Evolutionary conservation across 2,329 filamentous ascomycete species (phyloP), one percentile per base, ranked within the genome.

Genomic region (Didymella pinodella): DNA sequence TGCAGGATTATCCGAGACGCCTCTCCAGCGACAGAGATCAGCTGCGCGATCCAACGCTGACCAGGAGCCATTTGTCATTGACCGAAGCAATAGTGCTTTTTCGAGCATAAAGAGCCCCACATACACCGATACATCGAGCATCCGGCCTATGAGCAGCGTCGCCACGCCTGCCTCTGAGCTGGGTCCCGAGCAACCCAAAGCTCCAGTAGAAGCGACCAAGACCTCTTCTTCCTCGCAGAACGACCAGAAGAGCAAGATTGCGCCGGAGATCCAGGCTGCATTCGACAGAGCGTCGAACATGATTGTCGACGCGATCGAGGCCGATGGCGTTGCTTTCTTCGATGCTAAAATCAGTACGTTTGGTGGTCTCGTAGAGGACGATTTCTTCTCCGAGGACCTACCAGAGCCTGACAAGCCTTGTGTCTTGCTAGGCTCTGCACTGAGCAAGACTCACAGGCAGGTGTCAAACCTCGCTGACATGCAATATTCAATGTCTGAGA

Each of bases 291-390:
- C 76, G 8, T 73, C 75, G 4, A 75, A 72, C 43, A 78, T 78
- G 70, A 77, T 78, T n/a, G 68, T 75, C 0, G 73, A 77, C 45
- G 71, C 73, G 0, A 76, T 72, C 8, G 75, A 78, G 53, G 67
- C 74, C 10, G 75, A 77, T 44, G 76, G 76, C 12, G 72, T 68
- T 4, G 66, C 73, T 4, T 78, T 78, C 54, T 77, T 78, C 40
- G 76, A 78, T 46, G 75, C 75, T 3, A 75, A 76, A 48, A 68
- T 78, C 40, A 73, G 71, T 38, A 77, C 73, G 4, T 77, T 77
- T 48, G 75, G 74, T 11, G 75, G 70, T 12, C 67, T 76, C 6
- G 73, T 77, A 2, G 75, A 77, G 47, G 75, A 77, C 25, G 74
- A 76, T 41, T 67, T 75, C 18, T 55, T 68, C 20, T 65, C 69